phyloP scores from a whole-genome alignment of 495 filamentous ascomycete species.

The Lasiosphaeria hispida region DNA sequence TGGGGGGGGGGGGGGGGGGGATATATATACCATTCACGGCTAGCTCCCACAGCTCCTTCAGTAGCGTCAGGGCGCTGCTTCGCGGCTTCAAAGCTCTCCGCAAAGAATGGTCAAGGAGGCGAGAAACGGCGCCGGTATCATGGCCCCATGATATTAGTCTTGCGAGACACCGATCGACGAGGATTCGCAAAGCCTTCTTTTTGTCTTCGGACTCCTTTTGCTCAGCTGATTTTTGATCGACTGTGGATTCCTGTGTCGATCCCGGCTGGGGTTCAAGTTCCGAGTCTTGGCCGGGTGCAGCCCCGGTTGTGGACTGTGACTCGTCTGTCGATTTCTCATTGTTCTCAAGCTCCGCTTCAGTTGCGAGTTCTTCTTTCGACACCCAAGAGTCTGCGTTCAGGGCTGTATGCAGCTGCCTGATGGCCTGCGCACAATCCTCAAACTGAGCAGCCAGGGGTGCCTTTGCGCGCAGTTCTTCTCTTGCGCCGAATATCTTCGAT shows the following conservation, averaged over 20 bases:
- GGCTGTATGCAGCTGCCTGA: not conserved
- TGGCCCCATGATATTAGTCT: not conserved
- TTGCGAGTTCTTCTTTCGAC: not conserved
- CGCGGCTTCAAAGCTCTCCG: not conserved
- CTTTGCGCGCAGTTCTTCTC: not conserved
- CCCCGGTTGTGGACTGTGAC: too few relatives aligned
- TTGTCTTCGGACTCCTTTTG: too few relatives aligned
- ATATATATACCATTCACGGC: not conserved
- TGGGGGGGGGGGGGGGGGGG: too few relatives aligned
- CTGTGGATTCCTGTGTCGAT: too few relatives aligned
- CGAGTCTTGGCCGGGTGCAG: too few relatives aligned
- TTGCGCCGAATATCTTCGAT: not conserved
- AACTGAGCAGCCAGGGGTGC: slow-evolving; percentile 4
- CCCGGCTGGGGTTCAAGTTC: too few relatives aligned
- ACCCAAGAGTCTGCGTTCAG: not conserved
- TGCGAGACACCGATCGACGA: not conserved
- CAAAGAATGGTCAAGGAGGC: slow-evolving; percentile 3
- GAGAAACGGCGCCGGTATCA: not conserved
- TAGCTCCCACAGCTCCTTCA: not conserved
- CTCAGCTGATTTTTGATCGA: too few relatives aligned
- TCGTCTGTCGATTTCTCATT: too few relatives aligned
- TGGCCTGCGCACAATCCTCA: slow-evolving; percentile 4
- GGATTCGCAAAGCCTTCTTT: not conserved
- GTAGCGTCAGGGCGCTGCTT: not conserved
- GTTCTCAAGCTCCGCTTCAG: too few relatives aligned